Evolutionary conservation across 2,329 filamentous ascomycete genomes (phyloP), one percentile per base, ranked within the genome.

Genomic region (Trichophyton benhamiae): DNA sequence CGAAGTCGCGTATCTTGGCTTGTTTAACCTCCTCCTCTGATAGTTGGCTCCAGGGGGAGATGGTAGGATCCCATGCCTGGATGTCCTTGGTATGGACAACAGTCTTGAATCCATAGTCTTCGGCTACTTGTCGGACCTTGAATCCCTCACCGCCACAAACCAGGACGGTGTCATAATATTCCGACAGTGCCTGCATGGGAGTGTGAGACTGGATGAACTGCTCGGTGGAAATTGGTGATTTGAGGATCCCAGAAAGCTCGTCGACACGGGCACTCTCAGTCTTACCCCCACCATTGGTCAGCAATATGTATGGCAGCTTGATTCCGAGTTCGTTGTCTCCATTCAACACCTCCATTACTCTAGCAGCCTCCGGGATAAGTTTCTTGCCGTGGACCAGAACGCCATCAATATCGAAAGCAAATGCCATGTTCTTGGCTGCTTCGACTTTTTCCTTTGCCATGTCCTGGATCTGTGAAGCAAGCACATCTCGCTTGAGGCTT

Each of bases 121-220:
- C 83, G 33, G 86, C 86, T 1, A 88, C 86, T 68, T 87, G 84
- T 58, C 86, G 85, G 76, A 86, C 87, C 71, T 84, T 83, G 77
- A 86, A 88, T 62, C 85, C 86, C 71, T 89, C 87, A 68, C 87
- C 87, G 72, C 87, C 87, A 44, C 88, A 84, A 2, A 89, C 87
- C 2, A 90, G 80, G 41, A 90, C 86, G 2, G 86, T 89, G 67
- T 83, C 81, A 78, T 89, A 89, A 80, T 89, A 89, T 72, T 89
- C 86, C 22, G 86, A 77, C 68, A 89, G 75, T 53, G 87, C 87
- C 63, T 85, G 85, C 87, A 89, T 89, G 66, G 86, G 86, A 3
- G 86, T 89, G 78, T 88, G 86, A 1, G 84, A 86, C 74, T 89
- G 86, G 70, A 89, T 88, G 78, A 89, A 90, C 72, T 89, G 86